phyloP scores from a whole-genome alignment of 1,284 basidiomycete genomes.

The Athelia psychrophila region DNA sequence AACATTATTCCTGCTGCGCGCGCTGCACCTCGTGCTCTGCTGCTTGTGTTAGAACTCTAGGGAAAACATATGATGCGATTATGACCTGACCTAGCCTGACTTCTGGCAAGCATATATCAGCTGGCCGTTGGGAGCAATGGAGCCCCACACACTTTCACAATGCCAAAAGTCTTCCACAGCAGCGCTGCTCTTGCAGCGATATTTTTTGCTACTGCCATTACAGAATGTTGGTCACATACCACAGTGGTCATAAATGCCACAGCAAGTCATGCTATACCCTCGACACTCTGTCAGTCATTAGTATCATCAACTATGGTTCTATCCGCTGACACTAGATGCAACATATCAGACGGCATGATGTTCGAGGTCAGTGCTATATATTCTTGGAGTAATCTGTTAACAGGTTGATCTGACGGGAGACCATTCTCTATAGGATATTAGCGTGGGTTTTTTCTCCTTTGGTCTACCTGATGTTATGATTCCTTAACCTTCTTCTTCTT shows the following conservation, averaged over 20 bases:
- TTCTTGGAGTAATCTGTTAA: no score
- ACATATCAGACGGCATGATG: conserved; percentile 48
- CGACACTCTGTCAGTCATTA: conserved; percentile 35
- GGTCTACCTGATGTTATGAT: background rate
- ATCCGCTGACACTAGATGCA: conserved; percentile 1
- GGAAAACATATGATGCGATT: no score
- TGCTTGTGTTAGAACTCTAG: no score
- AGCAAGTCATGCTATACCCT: conserved; percentile 49
- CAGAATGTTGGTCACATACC: conserved; percentile 13
- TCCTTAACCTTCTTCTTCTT: background rate
- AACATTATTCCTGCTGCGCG: no score
- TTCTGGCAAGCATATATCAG: no score
- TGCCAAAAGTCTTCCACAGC: no score
- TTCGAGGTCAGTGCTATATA: conserved; percentile 43
- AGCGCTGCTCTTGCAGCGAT: background rate
- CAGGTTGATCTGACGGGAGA: no score
- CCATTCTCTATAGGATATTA: conserved; percentile 51
- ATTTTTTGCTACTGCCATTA: background rate
- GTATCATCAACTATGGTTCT: background rate
- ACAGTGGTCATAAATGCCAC: conserved; percentile 42
- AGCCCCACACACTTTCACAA: no score
- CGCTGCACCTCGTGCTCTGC: no score
- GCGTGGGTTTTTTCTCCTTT: conserved; percentile 27
- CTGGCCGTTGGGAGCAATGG: no score
- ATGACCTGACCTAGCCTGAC: no score